Base-by-base conservation (phyloP, 108 stramenopile genomes). In the Pseudonitzschia delicatissima region DNA sequence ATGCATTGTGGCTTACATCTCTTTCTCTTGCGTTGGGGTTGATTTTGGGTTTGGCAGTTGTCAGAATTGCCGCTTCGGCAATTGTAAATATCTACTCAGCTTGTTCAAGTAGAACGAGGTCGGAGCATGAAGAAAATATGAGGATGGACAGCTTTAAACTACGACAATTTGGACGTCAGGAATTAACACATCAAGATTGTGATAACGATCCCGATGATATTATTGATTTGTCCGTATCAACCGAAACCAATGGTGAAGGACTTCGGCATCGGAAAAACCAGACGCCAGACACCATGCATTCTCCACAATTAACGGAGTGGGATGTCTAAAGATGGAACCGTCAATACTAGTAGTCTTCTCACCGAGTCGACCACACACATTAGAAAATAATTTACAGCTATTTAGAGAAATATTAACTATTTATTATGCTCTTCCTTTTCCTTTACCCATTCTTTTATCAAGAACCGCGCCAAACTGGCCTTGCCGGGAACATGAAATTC, bases 1-100 rank as follows among this genome's bases (percentile, higher is more conserved):
- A 23, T 55, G 53, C 29, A 13, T 17, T 55, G 13, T 33, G 29
- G 79, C 71, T 80, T 2, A 77, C 72, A 12, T 57, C 76, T 9
- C 66, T 70, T 2, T 73, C 79, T 12, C 66, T 80, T 45, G 79
- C 79, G 4, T 31, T 80, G 23, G 79, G 79, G 15, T 60, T 80
- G 57, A 45, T 80, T 0, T 23, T 80, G 39, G 79, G 79, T 8
- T 68, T 80, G 2, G 71, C 65, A 11, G 6, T 58, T n/a, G 65
- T 76, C 21, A 67, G 67, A 45, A 5, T 66, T 1, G n/a, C 57
- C 35, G 34, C 9, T 3, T 55, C 18, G 28, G 29, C 26, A 33
- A 12, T 55, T 7, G 5, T 55, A 4, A 55, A 2, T 3, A 28
- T 28, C 21, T n/a, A 13, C 15, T 23, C 51, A 32, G 6, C 47